Base-by-base conservation (phyloP, 164 flowering plant genomes). In the Stephania yunnanensis region DNA sequence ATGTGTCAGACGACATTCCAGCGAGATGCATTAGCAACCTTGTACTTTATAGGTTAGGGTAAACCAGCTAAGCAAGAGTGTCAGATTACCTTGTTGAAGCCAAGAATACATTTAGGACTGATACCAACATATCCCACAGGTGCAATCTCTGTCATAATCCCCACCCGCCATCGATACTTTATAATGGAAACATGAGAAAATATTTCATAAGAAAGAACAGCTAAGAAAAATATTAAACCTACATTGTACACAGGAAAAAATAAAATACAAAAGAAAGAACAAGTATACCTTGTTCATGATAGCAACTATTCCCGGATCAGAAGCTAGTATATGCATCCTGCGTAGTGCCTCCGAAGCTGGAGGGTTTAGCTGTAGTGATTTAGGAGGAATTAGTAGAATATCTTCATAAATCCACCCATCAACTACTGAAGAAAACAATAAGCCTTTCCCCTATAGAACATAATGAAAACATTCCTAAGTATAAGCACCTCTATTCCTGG, bases 71-170 rank as follows among this genome's bases (percentile, higher is more conserved):
- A 72, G 65, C 74, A n/a, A 31, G 22, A 76, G 19, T 25, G 4
- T 52, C 42, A 36, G 42, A 36, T 36, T 83, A 95, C 99, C 95
- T 88, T 93, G 84, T 96, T 96, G 73, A 86, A 84, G 75, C 99
- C 99, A 75, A 96, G 97, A 81, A 93, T 69, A 78, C 99, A 96
- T 82, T 87, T 87, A 17, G 99, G 95, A 77, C 94, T 92, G 29
- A 96, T 80, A 71, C 99, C 99, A 79, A 95, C 99, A 87, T 91
- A 89, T 73, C 99, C 99, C 76, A 85, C 88, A 46, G 99, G 99
- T 20, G 98, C 98, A 95, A 95, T 80, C 90, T 95, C 99, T 19
- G 95, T 88, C 98, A 95, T 90, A 74, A 93, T 88, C 78, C 97
- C 97, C 68, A 95, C 94, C 53, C 89, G 88, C 99, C 99, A 95